phyloP scores from a whole-genome alignment of 805 yeast species.

The Torulaspora microellipsoides region DNA sequence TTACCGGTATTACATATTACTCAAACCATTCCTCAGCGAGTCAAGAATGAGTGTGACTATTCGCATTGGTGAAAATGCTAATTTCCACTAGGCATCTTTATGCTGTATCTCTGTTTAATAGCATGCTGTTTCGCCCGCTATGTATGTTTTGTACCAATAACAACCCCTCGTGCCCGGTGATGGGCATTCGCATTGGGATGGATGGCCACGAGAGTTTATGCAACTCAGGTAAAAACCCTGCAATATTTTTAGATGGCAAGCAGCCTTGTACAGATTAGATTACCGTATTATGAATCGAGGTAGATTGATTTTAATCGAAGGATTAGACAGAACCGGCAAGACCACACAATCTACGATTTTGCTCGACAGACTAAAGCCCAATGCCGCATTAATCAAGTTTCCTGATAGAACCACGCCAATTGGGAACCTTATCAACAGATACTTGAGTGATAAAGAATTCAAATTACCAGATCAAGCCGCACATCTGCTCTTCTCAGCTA shows the following conservation, averaged over 20 bases:
- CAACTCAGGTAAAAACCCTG: too few species aligned
- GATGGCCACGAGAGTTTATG: too few species aligned
- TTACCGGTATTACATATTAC: too few species aligned
- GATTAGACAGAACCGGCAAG: constrained; percentile 92
- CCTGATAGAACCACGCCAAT: constrained; percentile 84
- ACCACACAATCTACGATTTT: constrained; percentile 67
- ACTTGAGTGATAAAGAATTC: constrained; percentile 50
- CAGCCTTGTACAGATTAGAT: too few species aligned
- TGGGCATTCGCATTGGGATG: background rate
- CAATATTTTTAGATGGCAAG: too few species aligned
- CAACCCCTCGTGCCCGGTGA: background rate
- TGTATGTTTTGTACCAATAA: too few species aligned
- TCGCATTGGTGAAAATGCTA: too few species aligned
- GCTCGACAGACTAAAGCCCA: constrained; percentile 28
- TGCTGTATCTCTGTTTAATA: too few species aligned
- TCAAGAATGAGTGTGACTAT: too few species aligned
- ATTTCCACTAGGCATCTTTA: too few species aligned
- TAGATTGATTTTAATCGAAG: constrained; percentile 76
- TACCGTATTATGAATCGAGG: constrained; percentile 46
- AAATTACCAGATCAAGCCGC: constrained; percentile 69
- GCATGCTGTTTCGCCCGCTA: too few species aligned
- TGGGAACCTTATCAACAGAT: constrained; percentile 73
- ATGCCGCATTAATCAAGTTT: constrained; percentile 59
- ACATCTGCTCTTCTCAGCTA: constrained; percentile 86
- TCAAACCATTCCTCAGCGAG: too few species aligned